Evolutionary conservation across 768 basidiomycete species (phyloP).

Genomic region (Mycena crocata): DNA sequence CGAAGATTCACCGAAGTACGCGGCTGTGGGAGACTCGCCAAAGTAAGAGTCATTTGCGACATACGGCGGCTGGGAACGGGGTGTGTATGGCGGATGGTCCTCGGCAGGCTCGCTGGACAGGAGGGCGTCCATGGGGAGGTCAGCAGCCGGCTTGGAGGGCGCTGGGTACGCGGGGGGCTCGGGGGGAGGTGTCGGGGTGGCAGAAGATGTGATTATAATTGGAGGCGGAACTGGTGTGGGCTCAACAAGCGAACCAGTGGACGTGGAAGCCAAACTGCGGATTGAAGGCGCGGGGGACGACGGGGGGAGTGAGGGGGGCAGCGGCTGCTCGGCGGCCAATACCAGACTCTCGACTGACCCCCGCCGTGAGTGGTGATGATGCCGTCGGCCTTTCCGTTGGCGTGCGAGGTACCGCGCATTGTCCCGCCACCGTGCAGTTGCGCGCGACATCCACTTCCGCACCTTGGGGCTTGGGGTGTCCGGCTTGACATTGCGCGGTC

Average conservation of each 20-base stretch:
- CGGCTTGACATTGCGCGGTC: constrained; percentile 36
- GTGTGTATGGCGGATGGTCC: constrained; percentile 23
- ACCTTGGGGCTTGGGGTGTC: constrained; percentile 55
- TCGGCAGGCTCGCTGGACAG: not conserved
- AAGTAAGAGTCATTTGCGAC: too few species aligned
- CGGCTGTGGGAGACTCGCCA: not conserved
- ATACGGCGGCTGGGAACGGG: not conserved
- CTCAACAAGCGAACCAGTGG: not conserved
- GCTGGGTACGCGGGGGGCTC: constrained; percentile 24
- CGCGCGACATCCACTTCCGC: constrained; percentile 72
- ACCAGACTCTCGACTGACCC: constrained; percentile 44
- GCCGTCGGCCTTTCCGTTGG: constrained; percentile 62
- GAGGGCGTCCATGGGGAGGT: not conserved
- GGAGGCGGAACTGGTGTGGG: not conserved
- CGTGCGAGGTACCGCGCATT: constrained; percentile 71
- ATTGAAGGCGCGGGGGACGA: not conserved
- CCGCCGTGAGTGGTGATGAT: constrained; percentile 35
- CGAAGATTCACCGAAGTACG: constrained; percentile 36
- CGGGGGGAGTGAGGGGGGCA: not conserved
- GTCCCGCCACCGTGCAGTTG: constrained; percentile 76
- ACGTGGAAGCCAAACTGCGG: not conserved
- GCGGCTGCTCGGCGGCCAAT: constrained; percentile 29
- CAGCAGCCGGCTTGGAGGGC: not conserved
- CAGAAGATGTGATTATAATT: too few species aligned
- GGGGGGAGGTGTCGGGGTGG: not conserved